phyloP scores from a whole-genome alignment of 1,284 basidiomycete species.

The Schizophyllum commune region DNA sequence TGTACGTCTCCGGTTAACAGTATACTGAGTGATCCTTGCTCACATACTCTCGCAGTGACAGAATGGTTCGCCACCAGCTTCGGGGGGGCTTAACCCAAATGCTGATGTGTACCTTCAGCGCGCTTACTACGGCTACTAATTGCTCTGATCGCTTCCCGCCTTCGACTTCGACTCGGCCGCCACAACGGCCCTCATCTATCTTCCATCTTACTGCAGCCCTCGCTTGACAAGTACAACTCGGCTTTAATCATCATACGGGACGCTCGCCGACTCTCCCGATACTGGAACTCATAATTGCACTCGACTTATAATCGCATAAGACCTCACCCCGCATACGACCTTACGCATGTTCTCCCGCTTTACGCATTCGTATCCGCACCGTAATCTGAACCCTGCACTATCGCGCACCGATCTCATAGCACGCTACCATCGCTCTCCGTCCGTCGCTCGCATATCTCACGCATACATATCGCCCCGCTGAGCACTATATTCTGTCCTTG shows the following conservation, averaged over 20 bases:
- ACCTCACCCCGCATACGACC: neutral
- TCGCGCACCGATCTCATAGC: neutral
- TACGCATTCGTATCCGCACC: too few species aligned
- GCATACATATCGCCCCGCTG: neutral
- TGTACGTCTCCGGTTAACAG: slow-evolving; percentile 41
- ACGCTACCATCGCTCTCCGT: neutral
- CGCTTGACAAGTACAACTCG: too few species aligned
- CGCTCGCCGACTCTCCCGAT: neutral
- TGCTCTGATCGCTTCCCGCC: neutral
- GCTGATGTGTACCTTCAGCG: slow-evolving; percentile 17
- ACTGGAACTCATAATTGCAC: neutral
- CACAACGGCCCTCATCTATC: too few species aligned
- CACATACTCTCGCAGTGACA: slow-evolving; percentile 19
- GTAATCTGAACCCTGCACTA: neutral
- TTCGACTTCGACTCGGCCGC: neutral
- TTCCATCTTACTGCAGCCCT: too few species aligned
- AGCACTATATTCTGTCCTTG: neutral
- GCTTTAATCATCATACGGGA: neutral
- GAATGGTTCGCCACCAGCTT: slow-evolving; percentile 40
- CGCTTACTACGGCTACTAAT: slow-evolving; percentile 33
- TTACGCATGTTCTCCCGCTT: neutral
- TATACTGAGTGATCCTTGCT: neutral
- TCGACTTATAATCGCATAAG: neutral
- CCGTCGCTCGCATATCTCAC: too few species aligned
- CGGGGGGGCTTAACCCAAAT: neutral